Evolutionary conservation across 2,329 filamentous ascomycete species (phyloP), one percentile per base, ranked within the genome.

Genomic region (Dothiorella sarmentorum): DNA sequence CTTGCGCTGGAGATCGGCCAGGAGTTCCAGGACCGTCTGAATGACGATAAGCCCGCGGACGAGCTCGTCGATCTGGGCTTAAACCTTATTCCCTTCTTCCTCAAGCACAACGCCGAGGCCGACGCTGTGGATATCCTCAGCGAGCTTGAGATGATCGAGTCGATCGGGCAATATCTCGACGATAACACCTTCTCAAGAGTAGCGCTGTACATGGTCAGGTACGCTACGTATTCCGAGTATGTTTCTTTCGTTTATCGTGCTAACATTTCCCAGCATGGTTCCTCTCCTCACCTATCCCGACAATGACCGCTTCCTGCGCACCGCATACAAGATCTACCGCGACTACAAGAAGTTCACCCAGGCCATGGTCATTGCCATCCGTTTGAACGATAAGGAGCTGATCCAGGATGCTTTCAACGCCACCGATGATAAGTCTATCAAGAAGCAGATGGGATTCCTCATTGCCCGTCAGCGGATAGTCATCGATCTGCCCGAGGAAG

Each of bases 121-220:
- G 94, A 99, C 74, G 95, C 94, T 2, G 94, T 99, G 35, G 94
- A 99, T 74, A 82, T 99, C 64, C 85, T 99, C 81, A 97, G 91
- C 71, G 95, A 99, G 77, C 80, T 99, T 61, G 94, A 99, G 77
- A 96, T 97, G 72, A 97, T 99, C 65, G 91, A 97, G 69, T 80
- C 92, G 69, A 89, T 99, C 44, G 86, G 90, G 59, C 83, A 91
- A 65, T 95, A 92, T 68, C 82, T 99, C 55, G 94, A 99, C 73
- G 88, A 95, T 73, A 88, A 97, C 76, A 97, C 92, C 24, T 99
- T 96, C 73, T 81, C 89, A 55, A 82, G 94, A 69, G 94, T 97
- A 58, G 97, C 94, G 72, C 78, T 99, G 65, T 99, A 99, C 78
- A 96, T 99, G 88, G 91, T 96, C 67, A 96, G 73, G 73, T 76